phyloP scores from a whole-genome alignment of 805 yeast species.

The Huiozyma naganishii region DNA sequence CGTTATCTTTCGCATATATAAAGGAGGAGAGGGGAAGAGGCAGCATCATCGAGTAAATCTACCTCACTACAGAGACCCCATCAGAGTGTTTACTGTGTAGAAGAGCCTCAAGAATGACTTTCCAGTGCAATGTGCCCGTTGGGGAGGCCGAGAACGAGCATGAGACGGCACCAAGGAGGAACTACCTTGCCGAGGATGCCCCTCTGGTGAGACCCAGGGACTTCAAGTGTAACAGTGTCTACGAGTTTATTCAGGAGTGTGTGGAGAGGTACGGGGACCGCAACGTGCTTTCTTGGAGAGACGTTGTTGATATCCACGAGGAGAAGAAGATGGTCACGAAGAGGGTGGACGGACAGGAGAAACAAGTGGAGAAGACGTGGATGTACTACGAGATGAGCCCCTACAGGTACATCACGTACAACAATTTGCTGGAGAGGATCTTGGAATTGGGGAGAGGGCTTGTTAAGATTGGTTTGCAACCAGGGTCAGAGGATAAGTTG shows the following conservation, averaged over 20 bases:
- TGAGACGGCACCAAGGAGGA: slow-evolving; percentile 78
- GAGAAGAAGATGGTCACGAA: slow-evolving; percentile 70
- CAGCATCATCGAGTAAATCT: no score
- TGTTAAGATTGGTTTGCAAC: slow-evolving; percentile 56
- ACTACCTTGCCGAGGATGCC: slow-evolving; percentile 33
- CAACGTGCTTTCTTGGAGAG: slow-evolving; percentile 69
- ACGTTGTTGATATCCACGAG: slow-evolving; percentile 56
- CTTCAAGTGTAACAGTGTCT: slow-evolving; percentile 54
- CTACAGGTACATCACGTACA: slow-evolving; percentile 56
- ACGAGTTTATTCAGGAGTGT: slow-evolving; percentile 57
- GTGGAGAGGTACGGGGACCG: slow-evolving; percentile 43
- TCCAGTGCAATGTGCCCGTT: slow-evolving; percentile 40
- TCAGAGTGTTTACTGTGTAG: not conserved
- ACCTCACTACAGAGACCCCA: no score
- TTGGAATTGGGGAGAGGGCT: slow-evolving; percentile 65
- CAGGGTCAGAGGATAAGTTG: slow-evolving; percentile 47
- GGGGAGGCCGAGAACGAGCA: slow-evolving; percentile 58
- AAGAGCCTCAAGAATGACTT: slow-evolving; percentile 7
- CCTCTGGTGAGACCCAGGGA: slow-evolving; percentile 53
- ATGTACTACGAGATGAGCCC: slow-evolving; percentile 66
- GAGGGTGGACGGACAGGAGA: slow-evolving; percentile 64
- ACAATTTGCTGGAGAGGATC: slow-evolving; percentile 41
- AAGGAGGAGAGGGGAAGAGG: no score
- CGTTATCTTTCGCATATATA: no score
- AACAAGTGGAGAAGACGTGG: slow-evolving; percentile 78